These are phyloP conservation scores for Wickerhamomyces canadensis DNA, from an alignment of 805 yeast genomes.

Conservation along the genomic window DNA sequence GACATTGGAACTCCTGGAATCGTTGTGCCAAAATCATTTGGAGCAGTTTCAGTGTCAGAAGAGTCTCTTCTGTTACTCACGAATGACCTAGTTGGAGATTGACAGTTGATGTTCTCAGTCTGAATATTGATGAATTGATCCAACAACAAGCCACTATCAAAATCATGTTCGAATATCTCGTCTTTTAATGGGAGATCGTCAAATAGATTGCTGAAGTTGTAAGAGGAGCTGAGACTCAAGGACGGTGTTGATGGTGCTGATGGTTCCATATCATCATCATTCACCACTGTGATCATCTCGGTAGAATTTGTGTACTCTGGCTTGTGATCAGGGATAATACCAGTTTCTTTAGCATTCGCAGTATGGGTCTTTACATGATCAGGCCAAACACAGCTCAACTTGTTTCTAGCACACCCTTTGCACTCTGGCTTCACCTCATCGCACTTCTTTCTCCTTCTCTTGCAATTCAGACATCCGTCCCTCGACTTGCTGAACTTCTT, in stretches of 20 bases:
- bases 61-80: not conserved
- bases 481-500: constrained; percentile 16
- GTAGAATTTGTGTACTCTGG: constrained; percentile 1
- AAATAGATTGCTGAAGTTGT: not conserved
- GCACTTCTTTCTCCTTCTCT: constrained; percentile 21
- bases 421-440: constrained; percentile 22
- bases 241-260: no score
- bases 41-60: not conserved
- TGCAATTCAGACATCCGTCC: constrained; percentile 21
- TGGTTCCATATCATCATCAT: no score
- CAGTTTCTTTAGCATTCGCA: not conserved
- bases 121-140: constrained; percentile 22
- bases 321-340: not conserved
- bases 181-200: constrained; percentile 1
- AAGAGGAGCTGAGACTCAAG: no score
- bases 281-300: no score
- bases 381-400: constrained; percentile 18
- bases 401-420: constrained; percentile 11
- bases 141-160: constrained; percentile 8
- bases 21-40: not conserved
- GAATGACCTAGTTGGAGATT: not conserved
- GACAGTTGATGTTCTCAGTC: constrained; percentile 3
- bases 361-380: constrained; percentile 9
- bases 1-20: constrained; percentile 16
- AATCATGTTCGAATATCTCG: not conserved